A percentile compares a stretch with the other conserved stretches of the same genome.
These are phyloP conservation scores for Globisporangium viniferum DNA, from an alignment of 352 stramenopile genomes.

Conservation along the genomic window DNA sequence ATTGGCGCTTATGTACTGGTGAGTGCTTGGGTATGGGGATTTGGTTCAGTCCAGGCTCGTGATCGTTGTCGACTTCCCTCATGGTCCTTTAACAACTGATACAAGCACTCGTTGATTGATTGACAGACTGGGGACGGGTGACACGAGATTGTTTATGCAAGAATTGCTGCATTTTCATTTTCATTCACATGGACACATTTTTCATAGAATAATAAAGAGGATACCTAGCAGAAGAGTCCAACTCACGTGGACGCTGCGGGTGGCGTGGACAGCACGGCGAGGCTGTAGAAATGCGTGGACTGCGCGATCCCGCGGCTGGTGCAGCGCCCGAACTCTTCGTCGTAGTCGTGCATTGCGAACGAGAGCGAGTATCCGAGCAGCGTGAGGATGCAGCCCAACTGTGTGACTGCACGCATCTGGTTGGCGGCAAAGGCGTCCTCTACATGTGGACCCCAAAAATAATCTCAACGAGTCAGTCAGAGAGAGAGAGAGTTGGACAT, in stretches of 20 bases:
- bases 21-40: background rate
- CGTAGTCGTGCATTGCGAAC: slow-evolving; percentile 36
- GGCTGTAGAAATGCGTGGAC: slow-evolving; percentile 17
- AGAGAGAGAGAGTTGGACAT: background rate
- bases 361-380: slow-evolving; percentile 51
- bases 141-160: background rate
- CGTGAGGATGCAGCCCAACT: slow-evolving; percentile 51
- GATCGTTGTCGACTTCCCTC: background rate
- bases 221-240: background rate
- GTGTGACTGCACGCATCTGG: slow-evolving; percentile 40
- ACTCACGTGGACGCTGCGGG: slow-evolving; percentile 5
- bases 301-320: slow-evolving; percentile 7
- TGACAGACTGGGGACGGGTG: too few relatives aligned
- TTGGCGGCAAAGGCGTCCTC: slow-evolving; percentile 26
- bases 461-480: background rate
- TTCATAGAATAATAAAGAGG: background rate
- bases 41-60: background rate
- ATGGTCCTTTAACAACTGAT: background rate
- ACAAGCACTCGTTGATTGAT: background rate
- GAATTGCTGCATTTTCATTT: background rate
- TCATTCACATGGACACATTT: background rate
- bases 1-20: background rate
- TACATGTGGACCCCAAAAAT: background rate
- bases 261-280: slow-evolving; percentile 13
- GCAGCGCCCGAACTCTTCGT: slow-evolving; percentile 11